These are phyloP conservation scores for Hysterangium stoloniferum DNA, from an alignment of 768 basidiomycete genomes.

Conservation along the genomic window DNA sequence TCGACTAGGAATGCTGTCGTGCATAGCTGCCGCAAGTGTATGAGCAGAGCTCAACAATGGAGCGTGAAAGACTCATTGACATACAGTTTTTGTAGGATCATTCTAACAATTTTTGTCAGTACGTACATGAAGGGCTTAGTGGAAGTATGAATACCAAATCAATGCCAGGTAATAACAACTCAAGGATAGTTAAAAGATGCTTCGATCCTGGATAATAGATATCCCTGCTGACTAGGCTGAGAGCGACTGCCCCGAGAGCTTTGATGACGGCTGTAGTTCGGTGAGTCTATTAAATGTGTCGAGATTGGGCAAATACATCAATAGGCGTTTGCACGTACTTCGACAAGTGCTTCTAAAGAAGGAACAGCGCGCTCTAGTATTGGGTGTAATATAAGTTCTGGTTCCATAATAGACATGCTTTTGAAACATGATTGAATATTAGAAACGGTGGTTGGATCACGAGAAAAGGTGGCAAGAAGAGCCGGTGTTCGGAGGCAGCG, in stretches of 20 bases:
- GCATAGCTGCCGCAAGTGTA: slow-evolving; percentile 41
- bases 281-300: slow-evolving; percentile 50
- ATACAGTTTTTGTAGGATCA: slow-evolving; percentile 71
- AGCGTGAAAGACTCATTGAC: slow-evolving; percentile 13
- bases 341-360: slow-evolving; percentile 80
- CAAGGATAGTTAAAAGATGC: slow-evolving; percentile 69
- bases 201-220: slow-evolving; percentile 80
- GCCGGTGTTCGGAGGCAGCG: slow-evolving; percentile 75
- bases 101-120: slow-evolving; percentile 37
- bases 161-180: slow-evolving; percentile 78
- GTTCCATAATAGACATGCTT: slow-evolving; percentile 77
- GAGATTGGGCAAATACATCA: slow-evolving; percentile 4
- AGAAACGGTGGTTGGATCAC: slow-evolving; percentile 61
- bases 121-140: not conserved
- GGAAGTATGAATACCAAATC: slow-evolving; percentile 48
- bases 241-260: slow-evolving; percentile 72
- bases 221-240: slow-evolving; percentile 69
- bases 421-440: slow-evolving; percentile 78
- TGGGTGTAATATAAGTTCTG: slow-evolving; percentile 75
- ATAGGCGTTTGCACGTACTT: slow-evolving; percentile 38
- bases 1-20: slow-evolving; percentile 71
- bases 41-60: slow-evolving; percentile 12
- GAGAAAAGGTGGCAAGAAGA: slow-evolving; percentile 85
- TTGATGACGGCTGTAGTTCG: slow-evolving; percentile 82
- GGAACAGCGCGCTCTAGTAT: slow-evolving; percentile 80